Base-by-base conservation (phyloP, 192 early-diverging fungal genomes). In the Rhizophagus clarus region DNA sequence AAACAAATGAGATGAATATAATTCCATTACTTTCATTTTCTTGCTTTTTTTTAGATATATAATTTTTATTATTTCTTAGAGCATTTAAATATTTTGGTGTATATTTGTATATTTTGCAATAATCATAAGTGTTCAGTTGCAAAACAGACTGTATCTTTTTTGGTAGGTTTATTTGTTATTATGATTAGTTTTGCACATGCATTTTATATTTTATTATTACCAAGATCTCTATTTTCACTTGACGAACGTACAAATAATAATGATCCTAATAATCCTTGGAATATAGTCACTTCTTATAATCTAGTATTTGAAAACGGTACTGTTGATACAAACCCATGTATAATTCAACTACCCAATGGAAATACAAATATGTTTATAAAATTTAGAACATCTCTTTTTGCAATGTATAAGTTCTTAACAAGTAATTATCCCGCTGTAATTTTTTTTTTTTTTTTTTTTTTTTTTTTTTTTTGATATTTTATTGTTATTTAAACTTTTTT, bases 201-300 rank as follows among this genome's bases (percentile, higher is more conserved):
- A 11, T 49, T 73, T 29, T 47, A 29, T 72, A 20, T 72, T 5
- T 72, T 72, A 17, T 72, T 72, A 26, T n/a, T 20, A 22, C 71
- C 71, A 22, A 24, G 20, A 10, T 20, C 34, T 28, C 20, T 20
- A 29, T 72, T n/a, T 26, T 72, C 42, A 22, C 51, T 45, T 2
- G 26, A 51, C 26, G 3, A 24, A 51, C 71, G 37, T 14, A 42
- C 7, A 3, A n/a, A 26, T 49, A 73, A n/a, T 28, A 29, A 24
- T 51, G 71, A 72, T 51, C 42, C 7, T 1, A 72, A 72, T 26
- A 72, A 72, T 51, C 71, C 71, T 49, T 72, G 71, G 71, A 72
- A 28, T 47, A 22, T 72, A n/a, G 47, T 28, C 8, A 3, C 68
- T 31, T 32, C 20, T 10, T 70, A 70, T 42, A 24, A 34, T n/a